These are phyloP conservation scores for Phyllosticta capitalensis DNA, from an alignment of 2,329 filamentous ascomycete genomes.

Conservation along the genomic window DNA sequence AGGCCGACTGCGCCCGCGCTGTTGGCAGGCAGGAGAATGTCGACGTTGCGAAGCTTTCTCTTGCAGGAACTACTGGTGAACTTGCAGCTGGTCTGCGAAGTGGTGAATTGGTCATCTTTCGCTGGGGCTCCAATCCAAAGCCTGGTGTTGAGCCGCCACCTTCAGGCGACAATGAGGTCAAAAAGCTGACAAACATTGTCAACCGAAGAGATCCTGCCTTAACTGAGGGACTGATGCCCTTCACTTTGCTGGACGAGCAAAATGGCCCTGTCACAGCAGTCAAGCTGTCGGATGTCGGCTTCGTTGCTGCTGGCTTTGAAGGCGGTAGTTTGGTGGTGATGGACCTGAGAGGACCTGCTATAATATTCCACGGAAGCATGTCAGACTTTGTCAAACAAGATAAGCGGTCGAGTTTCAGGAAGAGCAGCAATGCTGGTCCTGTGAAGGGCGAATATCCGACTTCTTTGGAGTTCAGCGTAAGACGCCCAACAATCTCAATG, in stretches of 20 bases:
- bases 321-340: conserved; percentile 71
- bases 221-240: conserved; percentile 72
- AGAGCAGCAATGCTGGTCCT: conserved; percentile 39
- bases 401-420: conserved; percentile 63
- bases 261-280: conserved; percentile 71
- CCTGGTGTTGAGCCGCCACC: conserved; percentile 54
- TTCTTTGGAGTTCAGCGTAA: conserved; percentile 70
- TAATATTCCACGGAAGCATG: conserved; percentile 69
- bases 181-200: conserved; percentile 61
- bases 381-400: conserved; percentile 67
- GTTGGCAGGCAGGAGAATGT: conserved; percentile 70
- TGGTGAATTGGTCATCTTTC: conserved; percentile 80
- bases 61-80: conserved; percentile 74
- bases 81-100: conserved; percentile 69
- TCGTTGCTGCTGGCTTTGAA: conserved; percentile 79
- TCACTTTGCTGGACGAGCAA: conserved; percentile 72
- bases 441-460: conserved; percentile 63
- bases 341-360: conserved; percentile 74
- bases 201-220: conserved; percentile 61
- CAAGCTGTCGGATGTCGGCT: conserved; percentile 85
- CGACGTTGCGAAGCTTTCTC: conserved; percentile 67
- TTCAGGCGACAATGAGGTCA: conserved; percentile 36
- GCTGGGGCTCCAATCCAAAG: conserved; percentile 74
- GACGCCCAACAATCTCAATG: neutral
- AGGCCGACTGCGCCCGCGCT: conserved; percentile 78